Evolutionary conservation across 768 basidiomycete species (phyloP).

Genomic region (Wakefieldia striispora): DNA sequence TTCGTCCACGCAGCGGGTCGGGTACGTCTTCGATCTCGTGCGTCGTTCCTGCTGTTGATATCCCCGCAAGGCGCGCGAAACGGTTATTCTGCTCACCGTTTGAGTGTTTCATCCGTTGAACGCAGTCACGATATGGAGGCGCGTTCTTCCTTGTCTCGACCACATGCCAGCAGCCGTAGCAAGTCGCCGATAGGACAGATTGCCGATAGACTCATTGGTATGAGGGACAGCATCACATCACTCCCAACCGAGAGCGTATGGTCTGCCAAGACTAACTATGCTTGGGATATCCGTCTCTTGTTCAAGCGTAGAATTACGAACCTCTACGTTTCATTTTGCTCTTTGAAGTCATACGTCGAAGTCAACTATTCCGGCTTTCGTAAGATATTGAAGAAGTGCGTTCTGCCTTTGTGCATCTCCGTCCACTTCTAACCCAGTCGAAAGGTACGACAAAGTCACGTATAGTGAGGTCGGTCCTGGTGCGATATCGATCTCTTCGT

Average conservation of each 20-base stretch:
- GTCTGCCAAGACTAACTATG: constrained; percentile 77
- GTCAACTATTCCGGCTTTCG: constrained; percentile 91
- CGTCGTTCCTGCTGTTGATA: neutral
- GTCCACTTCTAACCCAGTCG: neutral
- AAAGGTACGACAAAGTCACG: constrained; percentile 94
- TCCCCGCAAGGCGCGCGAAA: constrained; percentile 12
- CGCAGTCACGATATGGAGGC: constrained; percentile 34
- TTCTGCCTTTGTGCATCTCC: neutral
- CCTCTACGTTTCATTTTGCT: constrained; percentile 73
- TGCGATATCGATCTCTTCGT: neutral
- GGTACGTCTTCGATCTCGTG: constrained; percentile 7
- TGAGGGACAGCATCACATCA: constrained; percentile 52
- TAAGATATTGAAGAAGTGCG: constrained; percentile 93
- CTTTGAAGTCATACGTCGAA: constrained; percentile 84
- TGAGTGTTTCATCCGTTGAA: constrained; percentile 53
- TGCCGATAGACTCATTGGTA: constrained; percentile 48
- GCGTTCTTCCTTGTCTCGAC: constrained; percentile 18
- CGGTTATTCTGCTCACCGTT: constrained; percentile 11
- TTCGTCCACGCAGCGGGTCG: constrained; percentile 23
- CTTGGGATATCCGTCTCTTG: constrained; percentile 76
- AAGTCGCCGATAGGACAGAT: constrained; percentile 39
- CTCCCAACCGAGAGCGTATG: constrained; percentile 58
- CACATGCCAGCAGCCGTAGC: constrained; percentile 23
- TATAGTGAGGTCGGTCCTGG: constrained; percentile 50
- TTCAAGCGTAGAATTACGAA: constrained; percentile 89